phyloP scores from a whole-genome alignment of 331 rosid genomes.

The Ulmus americana region DNA sequence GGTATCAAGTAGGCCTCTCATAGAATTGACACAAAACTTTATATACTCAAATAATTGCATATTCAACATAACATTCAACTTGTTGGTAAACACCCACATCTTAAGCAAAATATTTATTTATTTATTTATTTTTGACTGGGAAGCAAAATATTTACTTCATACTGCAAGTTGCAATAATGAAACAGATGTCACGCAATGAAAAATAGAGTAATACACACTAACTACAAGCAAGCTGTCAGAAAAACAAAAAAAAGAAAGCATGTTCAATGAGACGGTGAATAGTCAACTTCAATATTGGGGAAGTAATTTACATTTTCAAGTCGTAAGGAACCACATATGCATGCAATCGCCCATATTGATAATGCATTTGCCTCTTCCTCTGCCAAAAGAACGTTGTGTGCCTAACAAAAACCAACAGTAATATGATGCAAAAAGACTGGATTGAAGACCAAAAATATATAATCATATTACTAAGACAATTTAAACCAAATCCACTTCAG shows the following conservation, averaged over 20 bases:
- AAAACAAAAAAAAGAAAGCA: background rate
- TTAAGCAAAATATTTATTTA: too few relatives aligned
- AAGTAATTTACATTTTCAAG: constrained; percentile 73
- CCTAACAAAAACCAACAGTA: constrained; percentile 50
- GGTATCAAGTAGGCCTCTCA: background rate
- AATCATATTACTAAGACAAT: background rate
- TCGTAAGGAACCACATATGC: constrained; percentile 87
- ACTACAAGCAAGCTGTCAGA: too few relatives aligned
- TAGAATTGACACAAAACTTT: too few relatives aligned
- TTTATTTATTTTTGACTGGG: too few relatives aligned
- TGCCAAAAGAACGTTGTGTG: constrained; percentile 54
- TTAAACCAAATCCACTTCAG: background rate
- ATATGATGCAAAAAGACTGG: constrained; percentile 11
- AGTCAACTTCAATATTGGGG: constrained; percentile 4
- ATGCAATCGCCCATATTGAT: constrained; percentile 89
- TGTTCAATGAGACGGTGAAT: background rate
- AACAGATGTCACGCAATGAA: background rate
- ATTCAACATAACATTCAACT: too few relatives aligned
- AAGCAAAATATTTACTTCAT: too few relatives aligned
- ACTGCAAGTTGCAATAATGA: background rate
- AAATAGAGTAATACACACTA: background rate
- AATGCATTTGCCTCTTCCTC: constrained; percentile 91
- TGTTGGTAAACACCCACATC: too few relatives aligned
- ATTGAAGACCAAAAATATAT: background rate
- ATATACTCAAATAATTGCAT: too few relatives aligned